Conservation (phyloP, 2,329 filamentous ascomycete genomes). For the Myotisia sp. region DNA sequence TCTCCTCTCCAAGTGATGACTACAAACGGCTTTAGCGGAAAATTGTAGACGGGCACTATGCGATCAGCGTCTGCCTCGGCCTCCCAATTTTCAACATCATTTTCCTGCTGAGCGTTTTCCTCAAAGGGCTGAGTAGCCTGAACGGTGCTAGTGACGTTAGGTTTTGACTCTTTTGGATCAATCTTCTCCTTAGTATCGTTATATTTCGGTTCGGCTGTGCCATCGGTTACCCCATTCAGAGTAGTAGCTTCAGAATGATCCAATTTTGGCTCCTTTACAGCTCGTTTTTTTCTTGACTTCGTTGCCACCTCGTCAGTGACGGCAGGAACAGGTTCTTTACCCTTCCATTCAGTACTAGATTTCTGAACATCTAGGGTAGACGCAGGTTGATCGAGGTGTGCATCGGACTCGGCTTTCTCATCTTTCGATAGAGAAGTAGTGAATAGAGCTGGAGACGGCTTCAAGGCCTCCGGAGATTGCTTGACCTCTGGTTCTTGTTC, state of each 20-base stretch:
- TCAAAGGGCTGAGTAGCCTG: constrained; percentile 37
- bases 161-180: constrained; percentile 25
- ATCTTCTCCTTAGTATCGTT: constrained; percentile 39
- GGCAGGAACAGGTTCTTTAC: constrained; percentile 55
- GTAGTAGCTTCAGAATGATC: constrained; percentile 21
- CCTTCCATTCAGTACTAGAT: constrained; percentile 1
- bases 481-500: constrained; percentile 8
- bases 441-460: neutral
- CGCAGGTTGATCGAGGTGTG: neutral
- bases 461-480: neutral
- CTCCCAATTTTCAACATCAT: constrained; percentile 30
- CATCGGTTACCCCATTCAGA: constrained; percentile 24
- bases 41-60: constrained; percentile 74
- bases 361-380: neutral
- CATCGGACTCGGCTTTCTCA: neutral
- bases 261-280: constrained; percentile 36
- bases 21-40: constrained; percentile 93
- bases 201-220: constrained; percentile 28
- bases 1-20: constrained; percentile 55
- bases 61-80: constrained; percentile 42
- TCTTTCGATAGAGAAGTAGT: neutral
- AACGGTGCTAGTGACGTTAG: constrained; percentile 35
- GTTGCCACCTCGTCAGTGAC: constrained; percentile 48
- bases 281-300: constrained; percentile 47
- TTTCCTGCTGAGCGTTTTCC: constrained; percentile 6